Conservation (phyloP, 2,329 filamentous ascomycete species). For the Aspergillus candidus region DNA sequence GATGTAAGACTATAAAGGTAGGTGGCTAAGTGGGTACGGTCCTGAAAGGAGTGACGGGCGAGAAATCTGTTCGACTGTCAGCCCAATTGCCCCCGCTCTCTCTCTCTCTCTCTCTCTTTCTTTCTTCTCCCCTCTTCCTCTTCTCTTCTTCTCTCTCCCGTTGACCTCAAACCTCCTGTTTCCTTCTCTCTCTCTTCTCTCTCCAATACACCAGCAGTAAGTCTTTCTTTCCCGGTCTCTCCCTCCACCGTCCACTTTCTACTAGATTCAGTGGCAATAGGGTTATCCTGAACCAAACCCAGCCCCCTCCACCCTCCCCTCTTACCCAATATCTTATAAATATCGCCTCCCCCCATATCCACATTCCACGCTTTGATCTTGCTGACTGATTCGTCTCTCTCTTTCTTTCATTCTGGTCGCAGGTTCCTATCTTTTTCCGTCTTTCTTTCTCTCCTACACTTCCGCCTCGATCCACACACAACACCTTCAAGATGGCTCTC, state of each 20-base stretch:
- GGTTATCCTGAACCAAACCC: too few relatives aligned
- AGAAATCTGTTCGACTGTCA: conserved; percentile 8
- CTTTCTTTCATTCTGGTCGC: not conserved
- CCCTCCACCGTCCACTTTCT: too few relatives aligned
- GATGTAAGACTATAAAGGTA: too few relatives aligned
- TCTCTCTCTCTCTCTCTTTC: conserved; percentile 19
- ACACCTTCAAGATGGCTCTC: conserved; percentile 40
- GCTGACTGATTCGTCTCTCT: too few relatives aligned
- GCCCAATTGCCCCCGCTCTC: conserved; percentile 12
- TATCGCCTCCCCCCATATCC: too few relatives aligned
- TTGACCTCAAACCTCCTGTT: conserved; percentile 7
- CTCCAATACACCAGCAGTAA: not conserved
- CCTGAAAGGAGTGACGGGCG: not conserved
- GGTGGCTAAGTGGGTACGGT: conserved; percentile 2
- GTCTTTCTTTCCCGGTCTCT: too few relatives aligned
- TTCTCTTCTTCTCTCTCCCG: conserved; percentile 26
- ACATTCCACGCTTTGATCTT: too few relatives aligned
- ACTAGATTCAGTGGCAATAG: too few relatives aligned
- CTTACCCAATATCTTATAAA: too few relatives aligned
- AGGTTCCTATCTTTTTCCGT: too few relatives aligned
- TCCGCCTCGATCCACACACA: conserved; percentile 11
- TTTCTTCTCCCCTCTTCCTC: conserved; percentile 24
- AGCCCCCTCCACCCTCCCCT: too few relatives aligned
- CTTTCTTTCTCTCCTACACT: not conserved
- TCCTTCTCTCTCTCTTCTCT: conserved; percentile 7